Base-by-base conservation (phyloP, 2,329 filamentous ascomycete species). In the Ilyonectria robusta region DNA sequence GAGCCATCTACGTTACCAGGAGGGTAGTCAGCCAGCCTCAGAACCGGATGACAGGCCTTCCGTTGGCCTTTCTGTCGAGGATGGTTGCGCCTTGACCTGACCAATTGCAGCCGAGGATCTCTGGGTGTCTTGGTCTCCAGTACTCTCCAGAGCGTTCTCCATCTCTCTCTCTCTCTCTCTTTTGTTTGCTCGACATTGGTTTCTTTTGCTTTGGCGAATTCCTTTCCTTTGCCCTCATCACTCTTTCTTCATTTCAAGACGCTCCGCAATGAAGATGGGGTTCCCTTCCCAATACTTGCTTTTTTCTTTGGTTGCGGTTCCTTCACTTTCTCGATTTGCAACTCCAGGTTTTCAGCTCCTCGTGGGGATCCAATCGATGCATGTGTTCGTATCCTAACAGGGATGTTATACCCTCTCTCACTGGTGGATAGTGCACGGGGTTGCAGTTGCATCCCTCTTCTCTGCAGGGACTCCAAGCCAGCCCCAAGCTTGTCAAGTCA, bases 341-440 rank as follows among this genome's bases (percentile, higher is more conserved):
- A 35, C 33, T 64, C 62, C 50, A 47, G 56, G 21, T 54, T 59
- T 65, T 60, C 62, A 60, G 56, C 62, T 65, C 23, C 31, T 26
- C 46, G 62, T 59, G 62, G 56, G 50, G 29, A 53, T 23, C 50
- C 48, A 50, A 15, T 51, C 46, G 62, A 65, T 65, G 57, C 57
- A 59, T 35, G 50, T 60, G 62, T 60, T 65, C 62, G 62, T 60
- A 65, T 65, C 50, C 58, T 37, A 53, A 35, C 44, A 60, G 37
- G 62, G 42, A 37, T 65, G 29, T 17, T 11, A 40, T 21, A 46
- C 44, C 33, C 21, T n/a, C 40, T 7, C 23, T 33, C 31, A 35
- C n/a, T 15, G n/a, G 29, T 15, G n/a, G 50, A 31, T 19, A 35
- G 50, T 19, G 19, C n/a, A 35, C 31, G 31, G 31, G 8, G 31